Conservation (phyloP, 202 grass and related monocot genomes). For the Schoenoplectus tabernaemontani region DNA sequence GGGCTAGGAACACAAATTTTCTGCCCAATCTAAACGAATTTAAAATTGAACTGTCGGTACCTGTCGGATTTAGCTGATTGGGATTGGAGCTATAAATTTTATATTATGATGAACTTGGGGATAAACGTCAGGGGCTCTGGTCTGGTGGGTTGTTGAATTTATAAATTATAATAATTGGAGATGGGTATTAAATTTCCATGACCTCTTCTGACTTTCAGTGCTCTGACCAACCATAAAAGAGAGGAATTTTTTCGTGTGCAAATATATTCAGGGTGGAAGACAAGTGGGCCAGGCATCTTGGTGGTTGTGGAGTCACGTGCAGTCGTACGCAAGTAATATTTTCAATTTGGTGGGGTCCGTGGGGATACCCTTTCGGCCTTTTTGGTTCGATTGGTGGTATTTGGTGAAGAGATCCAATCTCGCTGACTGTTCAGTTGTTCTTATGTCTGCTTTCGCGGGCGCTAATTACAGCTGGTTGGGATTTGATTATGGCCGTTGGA, state of each 20-base stretch:
- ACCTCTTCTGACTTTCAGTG: too few species aligned
- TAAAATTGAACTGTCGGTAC: not conserved
- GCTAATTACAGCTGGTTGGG: not conserved
- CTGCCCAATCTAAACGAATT: not conserved
- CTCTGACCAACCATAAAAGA: not conserved
- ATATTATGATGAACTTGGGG: too few species aligned
- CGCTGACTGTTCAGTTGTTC: not conserved
- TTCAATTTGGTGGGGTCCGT: not conserved
- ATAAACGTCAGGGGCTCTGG: too few species aligned
- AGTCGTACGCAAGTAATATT: not conserved
- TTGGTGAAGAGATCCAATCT: not conserved
- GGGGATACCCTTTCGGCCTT: too few species aligned
- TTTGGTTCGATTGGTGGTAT: not conserved
- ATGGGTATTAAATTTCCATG: too few species aligned
- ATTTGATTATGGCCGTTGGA: not conserved
- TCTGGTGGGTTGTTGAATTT: not conserved
- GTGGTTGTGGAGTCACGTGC: conserved; percentile 6
- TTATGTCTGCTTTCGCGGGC: not conserved
- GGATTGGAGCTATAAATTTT: too few species aligned
- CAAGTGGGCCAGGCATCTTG: too few species aligned
- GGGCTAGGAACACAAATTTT: too few species aligned
- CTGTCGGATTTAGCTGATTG: too few species aligned
- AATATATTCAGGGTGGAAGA: too few species aligned
- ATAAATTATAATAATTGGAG: too few species aligned
- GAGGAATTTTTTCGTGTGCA: not conserved